These are phyloP conservation scores for Aspergillus amoenus DNA, from an alignment of 2,329 filamentous ascomycete species.

Conservation along the genomic window DNA sequence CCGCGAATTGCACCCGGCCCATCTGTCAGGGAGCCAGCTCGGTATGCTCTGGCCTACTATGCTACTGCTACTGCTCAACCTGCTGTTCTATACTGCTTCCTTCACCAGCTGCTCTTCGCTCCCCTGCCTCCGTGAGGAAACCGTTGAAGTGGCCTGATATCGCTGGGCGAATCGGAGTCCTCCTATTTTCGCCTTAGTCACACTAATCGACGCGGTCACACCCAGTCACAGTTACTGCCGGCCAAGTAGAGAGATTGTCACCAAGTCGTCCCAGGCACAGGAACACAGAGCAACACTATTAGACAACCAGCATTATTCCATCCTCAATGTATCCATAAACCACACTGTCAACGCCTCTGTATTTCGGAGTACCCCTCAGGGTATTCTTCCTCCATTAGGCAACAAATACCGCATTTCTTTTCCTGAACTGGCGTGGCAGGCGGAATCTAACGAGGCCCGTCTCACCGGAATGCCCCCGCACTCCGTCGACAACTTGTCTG, in stretches of 20 bases:
- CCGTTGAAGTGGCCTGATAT: slow-evolving; percentile 20
- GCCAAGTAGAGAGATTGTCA: too few species aligned
- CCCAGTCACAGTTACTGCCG: too few species aligned
- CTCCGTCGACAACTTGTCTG: neutral
- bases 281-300: too few species aligned
- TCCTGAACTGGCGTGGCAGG: neutral
- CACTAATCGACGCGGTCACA: neutral
- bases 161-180: slow-evolving; percentile 23
- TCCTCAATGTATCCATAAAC: too few species aligned
- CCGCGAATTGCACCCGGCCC: slow-evolving; percentile 12
- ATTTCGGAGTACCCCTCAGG: neutral
- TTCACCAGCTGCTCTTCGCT: neutral
- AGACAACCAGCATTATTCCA: too few species aligned
- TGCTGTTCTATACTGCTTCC: neutral
- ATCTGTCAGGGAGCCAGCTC: neutral
- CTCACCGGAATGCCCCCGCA: slow-evolving; percentile 8
- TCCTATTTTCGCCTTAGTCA: slow-evolving; percentile 30
- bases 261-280: too few species aligned
- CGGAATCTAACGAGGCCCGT: too few species aligned
- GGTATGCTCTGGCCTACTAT: neutral
- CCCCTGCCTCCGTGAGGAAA: neutral
- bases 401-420: neutral
- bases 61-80: neutral
- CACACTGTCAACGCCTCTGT: neutral
- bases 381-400: neutral